phyloP scores from a whole-genome alignment of 805 yeast species.

The Kazachstania psychrophila region DNA sequence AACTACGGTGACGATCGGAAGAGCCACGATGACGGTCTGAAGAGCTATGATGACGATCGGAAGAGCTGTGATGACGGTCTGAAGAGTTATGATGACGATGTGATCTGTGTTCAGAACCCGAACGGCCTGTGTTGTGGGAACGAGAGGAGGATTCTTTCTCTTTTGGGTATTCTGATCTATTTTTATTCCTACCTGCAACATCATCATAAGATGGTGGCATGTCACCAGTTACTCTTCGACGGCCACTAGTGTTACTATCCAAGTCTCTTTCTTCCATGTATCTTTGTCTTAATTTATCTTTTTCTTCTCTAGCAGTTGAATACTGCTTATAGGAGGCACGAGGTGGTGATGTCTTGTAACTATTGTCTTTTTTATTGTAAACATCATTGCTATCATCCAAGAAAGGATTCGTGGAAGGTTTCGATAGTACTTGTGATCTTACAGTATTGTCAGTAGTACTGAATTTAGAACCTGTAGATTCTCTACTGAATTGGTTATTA shows the following conservation, averaged over 20 bases:
- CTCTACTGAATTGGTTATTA: conserved; percentile 3
- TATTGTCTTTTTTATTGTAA: neutral
- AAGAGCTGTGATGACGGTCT: conserved; percentile 1
- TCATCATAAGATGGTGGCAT: conserved; percentile 19
- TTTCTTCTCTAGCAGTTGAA: conserved; percentile 29
- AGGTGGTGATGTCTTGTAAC: neutral
- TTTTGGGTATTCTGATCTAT: conserved; percentile 7
- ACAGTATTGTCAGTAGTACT: neutral
- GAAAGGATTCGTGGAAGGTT: conserved; percentile 28
- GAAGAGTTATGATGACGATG: conserved; percentile 6
- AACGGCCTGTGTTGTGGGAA: conserved; percentile 2
- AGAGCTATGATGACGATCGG: conserved; percentile 11
- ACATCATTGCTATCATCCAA: conserved; percentile 19
- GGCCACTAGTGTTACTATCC: neutral
- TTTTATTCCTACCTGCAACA: conserved; percentile 31
- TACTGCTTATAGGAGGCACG: conserved; percentile 17
- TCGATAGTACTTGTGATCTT: conserved; percentile 13
- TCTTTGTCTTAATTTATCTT: conserved; percentile 26
- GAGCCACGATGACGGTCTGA: conserved; percentile 9
- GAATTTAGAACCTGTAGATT: conserved; percentile 4
- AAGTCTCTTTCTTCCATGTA: conserved; percentile 21
- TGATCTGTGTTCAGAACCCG: neutral
- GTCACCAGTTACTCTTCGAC: neutral
- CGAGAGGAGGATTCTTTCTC: conserved; percentile 10
- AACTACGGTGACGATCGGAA: neutral